These are phyloP conservation scores for Pelargonium myrrhifolium DNA, from an alignment of 441 rosid genomes.

Conservation along the genomic window DNA sequence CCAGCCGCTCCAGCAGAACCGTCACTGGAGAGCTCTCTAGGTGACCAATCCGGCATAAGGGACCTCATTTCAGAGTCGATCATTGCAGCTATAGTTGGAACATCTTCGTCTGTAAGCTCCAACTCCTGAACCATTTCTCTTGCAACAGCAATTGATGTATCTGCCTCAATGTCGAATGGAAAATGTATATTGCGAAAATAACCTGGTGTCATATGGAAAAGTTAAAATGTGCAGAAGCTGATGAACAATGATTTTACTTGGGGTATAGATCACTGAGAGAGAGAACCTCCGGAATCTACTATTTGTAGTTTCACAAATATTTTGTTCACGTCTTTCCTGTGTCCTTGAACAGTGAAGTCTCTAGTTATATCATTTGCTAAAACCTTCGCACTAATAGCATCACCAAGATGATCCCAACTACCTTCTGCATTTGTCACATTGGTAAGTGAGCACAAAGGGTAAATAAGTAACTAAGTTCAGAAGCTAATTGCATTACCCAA, in stretches of 20 bases:
- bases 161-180: slow-evolving; percentile 63
- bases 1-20: slow-evolving; percentile 15
- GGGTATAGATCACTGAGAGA: slow-evolving; percentile 7
- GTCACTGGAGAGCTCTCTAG: slow-evolving; percentile 23
- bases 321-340: slow-evolving; percentile 61
- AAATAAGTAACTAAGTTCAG: slow-evolving; percentile 6
- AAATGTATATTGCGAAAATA: slow-evolving; percentile 70
- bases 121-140: slow-evolving; percentile 88
- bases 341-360: slow-evolving; percentile 71
- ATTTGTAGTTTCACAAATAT: slow-evolving; percentile 78
- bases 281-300: slow-evolving; percentile 62
- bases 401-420: slow-evolving; percentile 22
- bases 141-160: slow-evolving; percentile 79
- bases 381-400: slow-evolving; percentile 21
- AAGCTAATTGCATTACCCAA: slow-evolving; percentile 22
- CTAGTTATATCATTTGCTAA: slow-evolving; percentile 30
- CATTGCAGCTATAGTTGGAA: slow-evolving; percentile 66
- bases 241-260: not conserved
- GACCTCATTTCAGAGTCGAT: slow-evolving; percentile 77
- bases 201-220: slow-evolving; percentile 31
- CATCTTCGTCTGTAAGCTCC: slow-evolving; percentile 69
- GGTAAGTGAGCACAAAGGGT: slow-evolving; percentile 10
- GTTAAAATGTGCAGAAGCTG: not conserved
- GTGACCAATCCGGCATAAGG: slow-evolving; percentile 60
- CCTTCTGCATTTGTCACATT: slow-evolving; percentile 33